Percentiles rank a stretch among this genome's conserved stretches.
Evolutionary conservation across 106 monocot species (phyloP).

Genomic region (Allium fistulosum): DNA sequence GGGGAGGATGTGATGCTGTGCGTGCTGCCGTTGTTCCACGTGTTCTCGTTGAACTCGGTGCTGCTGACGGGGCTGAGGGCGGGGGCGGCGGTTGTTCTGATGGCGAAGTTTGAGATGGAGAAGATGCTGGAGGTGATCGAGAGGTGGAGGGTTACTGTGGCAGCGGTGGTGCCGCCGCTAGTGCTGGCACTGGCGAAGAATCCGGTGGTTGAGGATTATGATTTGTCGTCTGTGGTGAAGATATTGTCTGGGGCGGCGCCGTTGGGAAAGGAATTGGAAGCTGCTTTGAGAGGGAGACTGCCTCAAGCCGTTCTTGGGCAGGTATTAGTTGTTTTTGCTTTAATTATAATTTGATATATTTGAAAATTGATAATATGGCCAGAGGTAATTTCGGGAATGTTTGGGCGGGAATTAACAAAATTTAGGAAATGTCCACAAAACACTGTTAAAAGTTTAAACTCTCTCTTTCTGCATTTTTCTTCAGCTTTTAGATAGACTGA

Average conservation of each 20-base stretch:
- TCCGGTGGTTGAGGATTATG: constrained; percentile 55
- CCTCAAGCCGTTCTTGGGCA: constrained; percentile 88
- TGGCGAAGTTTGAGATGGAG: constrained; percentile 82
- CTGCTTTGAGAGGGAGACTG: constrained; percentile 39
- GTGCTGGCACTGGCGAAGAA: constrained; percentile 83
- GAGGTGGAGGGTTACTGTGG: constrained; percentile 53
- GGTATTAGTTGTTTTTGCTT: constrained; percentile 22
- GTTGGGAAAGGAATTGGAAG: constrained; percentile 77
- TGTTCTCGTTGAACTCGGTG: constrained; percentile 82
- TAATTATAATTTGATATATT: background rate
- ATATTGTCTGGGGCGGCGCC: constrained; percentile 89
- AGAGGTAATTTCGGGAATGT: too few relatives aligned
- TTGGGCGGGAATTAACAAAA: too few relatives aligned
- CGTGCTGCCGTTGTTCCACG: constrained; percentile 91
- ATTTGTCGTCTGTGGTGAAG: constrained; percentile 65
- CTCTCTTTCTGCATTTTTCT: too few relatives aligned
- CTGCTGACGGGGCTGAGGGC: constrained; percentile 71
- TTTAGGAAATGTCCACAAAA: too few relatives aligned
- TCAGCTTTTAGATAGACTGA: too few relatives aligned
- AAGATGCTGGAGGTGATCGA: constrained; percentile 50
- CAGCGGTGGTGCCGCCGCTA: constrained; percentile 89
- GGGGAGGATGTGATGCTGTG: constrained; percentile 77
- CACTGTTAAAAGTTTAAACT: too few relatives aligned
- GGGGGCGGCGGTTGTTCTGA: constrained; percentile 64
- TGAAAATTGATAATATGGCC: too few relatives aligned